Base-by-base conservation (phyloP, 352 stramenopile genomes). In the Phytophthora hibernalis region DNA sequence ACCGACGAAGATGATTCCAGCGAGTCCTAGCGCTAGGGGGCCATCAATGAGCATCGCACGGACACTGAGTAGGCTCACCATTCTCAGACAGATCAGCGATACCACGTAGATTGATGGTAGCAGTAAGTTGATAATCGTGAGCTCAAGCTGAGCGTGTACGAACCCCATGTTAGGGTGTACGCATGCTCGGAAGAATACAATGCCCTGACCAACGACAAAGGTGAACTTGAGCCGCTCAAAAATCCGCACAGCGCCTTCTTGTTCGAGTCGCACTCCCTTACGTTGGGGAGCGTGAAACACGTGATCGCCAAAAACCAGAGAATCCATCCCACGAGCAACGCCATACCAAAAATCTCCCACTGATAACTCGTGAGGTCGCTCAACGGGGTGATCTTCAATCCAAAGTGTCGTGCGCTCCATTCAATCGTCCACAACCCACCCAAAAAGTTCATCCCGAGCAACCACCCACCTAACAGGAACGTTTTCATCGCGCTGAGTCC, bases 121-220 rank as follows among this genome's bases (percentile, higher is more conserved):
- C 31, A 96, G 69, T 50, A 96, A 61, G 63, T 96, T 96, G 75
- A 96, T 94, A 56, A 96, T 96, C 8, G 87, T 96, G 30, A 96
- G 82, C 69, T 96, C 87, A 13, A 96, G 77, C 57, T 96, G 87
- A 16, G 87, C 87, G 49, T 96, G 87, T 22, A 96, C 87, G 44
- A 96, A 96, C 1, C 87, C 87, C 87, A 96, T 96, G 42, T 79
- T 74, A 11, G 87, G 87, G 65, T 94, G 87, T 24, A 96, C 42
- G 38, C 84, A 93, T 3, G 87, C 87, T 28, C 87, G 80, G 26
- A 87, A 65, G 49, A 96, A 96, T 21, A 96, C 79, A 65, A 96
- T 89, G 9, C 70, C 82, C 52, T 96, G 86, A 28, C 86, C 86
- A 35, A 92, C 61, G 18, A 85, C 81, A 30, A 96, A 96, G 1